phyloP scores from a whole-genome alignment of 2,329 filamentous ascomycete species.

The Paracamarosporium sp. region DNA sequence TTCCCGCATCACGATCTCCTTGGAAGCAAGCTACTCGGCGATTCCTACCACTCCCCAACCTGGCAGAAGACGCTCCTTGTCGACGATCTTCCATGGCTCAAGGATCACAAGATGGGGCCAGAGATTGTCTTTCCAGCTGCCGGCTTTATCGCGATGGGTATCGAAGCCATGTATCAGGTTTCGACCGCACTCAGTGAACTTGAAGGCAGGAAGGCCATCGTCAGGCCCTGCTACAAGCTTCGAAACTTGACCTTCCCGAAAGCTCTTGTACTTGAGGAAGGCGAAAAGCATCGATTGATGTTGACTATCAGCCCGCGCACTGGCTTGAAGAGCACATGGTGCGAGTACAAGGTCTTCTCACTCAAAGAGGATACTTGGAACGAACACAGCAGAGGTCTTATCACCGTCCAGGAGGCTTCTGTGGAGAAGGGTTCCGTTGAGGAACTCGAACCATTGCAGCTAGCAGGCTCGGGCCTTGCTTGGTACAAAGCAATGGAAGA shows the following conservation, averaged over 20 bases:
- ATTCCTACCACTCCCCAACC: conserved; percentile 35
- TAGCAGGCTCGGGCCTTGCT: background rate
- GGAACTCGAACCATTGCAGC: background rate
- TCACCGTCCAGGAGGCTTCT: background rate
- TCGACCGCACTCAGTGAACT: background rate
- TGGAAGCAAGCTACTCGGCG: conserved; percentile 31
- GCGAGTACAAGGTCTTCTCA: background rate
- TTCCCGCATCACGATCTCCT: conserved; percentile 21
- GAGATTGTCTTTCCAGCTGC: conserved; percentile 32
- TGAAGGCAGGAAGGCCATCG: too few relatives aligned
- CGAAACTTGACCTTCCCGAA: background rate
- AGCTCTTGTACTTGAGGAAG: background rate
- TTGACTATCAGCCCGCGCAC: background rate
- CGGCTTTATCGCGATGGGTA: conserved; percentile 30
- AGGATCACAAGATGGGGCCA: conserved; percentile 26
- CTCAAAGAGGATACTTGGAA: background rate
- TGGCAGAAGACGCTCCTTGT: conserved; percentile 26
- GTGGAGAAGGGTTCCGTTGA: background rate
- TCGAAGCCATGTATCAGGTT: conserved; percentile 28
- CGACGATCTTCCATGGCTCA: conserved; percentile 30
- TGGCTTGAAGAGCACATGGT: background rate
- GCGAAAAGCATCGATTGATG: background rate
- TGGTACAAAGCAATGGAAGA: background rate
- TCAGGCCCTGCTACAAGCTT: too few relatives aligned
- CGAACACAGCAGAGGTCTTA: background rate